Evolutionary conservation across 2,329 filamentous ascomycete genomes (phyloP).

Genomic region (Pyrenochaeta sp.): DNA sequence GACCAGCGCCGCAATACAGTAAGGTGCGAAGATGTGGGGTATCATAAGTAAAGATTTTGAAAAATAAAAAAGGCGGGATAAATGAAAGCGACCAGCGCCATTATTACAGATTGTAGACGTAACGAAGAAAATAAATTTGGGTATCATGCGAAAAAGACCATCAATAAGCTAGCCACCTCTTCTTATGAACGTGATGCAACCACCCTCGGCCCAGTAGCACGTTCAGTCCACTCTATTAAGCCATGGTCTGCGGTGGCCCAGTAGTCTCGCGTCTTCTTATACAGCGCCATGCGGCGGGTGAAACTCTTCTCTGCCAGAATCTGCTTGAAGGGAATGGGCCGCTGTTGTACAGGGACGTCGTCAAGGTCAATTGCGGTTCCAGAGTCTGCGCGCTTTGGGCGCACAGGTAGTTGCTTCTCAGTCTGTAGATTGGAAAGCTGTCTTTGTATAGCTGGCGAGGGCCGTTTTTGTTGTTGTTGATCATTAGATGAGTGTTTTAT

Average conservation of each 20-base stretch:
- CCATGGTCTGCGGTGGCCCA: constrained; percentile 48
- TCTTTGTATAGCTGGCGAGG: neutral
- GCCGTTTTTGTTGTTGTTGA: constrained; percentile 1
- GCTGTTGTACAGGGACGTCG: constrained; percentile 21
- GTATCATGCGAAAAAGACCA: neutral
- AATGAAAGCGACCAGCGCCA: neutral
- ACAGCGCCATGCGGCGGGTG: constrained; percentile 40
- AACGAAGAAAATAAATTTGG: neutral
- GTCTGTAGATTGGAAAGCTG: neutral
- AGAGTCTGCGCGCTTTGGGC: constrained; percentile 40
- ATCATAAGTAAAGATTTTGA: neutral
- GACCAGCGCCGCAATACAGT: neutral
- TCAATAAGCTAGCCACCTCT: neutral
- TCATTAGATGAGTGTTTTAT: neutral
- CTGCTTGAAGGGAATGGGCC: constrained; percentile 43
- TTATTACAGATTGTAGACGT: neutral
- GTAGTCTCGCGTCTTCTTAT: constrained; percentile 44
- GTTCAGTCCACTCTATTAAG: constrained; percentile 36
- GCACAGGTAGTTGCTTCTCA: constrained; percentile 4
- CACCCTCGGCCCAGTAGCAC: constrained; percentile 2
- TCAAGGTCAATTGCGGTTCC: constrained; percentile 42
- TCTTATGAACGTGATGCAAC: neutral
- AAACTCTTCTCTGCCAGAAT: constrained; percentile 37
- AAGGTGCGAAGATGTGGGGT: neutral
- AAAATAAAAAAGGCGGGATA: neutral